Percentiles rank a stretch among this genome's conserved stretches.
These are phyloP conservation scores for Botrytis fabae DNA, from an alignment of 2,329 filamentous ascomycete species.

Conservation along the genomic window DNA sequence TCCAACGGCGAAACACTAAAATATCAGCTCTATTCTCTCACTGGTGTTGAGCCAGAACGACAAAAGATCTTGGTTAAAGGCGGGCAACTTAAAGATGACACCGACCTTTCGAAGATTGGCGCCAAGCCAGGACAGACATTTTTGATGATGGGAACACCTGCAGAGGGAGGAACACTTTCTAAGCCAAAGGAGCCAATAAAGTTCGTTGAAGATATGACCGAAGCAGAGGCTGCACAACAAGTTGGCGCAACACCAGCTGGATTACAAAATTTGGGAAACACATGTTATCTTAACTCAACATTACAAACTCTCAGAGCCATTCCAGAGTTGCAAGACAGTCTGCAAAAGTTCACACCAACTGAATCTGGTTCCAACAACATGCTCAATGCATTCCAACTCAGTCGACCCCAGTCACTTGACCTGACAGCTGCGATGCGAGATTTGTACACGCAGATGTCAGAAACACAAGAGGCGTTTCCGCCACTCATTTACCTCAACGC, in stretches of 20 bases:
- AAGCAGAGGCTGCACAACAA: constrained; percentile 81
- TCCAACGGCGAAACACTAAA: constrained; percentile 93
- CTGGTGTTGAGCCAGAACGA: constrained; percentile 90
- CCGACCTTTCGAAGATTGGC: constrained; percentile 77
- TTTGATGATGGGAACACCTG: constrained; percentile 95
- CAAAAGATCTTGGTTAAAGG: constrained; percentile 97
- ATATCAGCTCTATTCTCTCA: constrained; percentile 91
- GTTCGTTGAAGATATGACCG: constrained; percentile 97
- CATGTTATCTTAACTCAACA: constrained; percentile 97
- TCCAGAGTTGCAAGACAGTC: constrained; percentile 82
- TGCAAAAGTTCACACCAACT: constrained; percentile 60
- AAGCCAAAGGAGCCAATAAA: constrained; percentile 79
- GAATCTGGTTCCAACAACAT: constrained; percentile 32
- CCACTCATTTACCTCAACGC: constrained; percentile 81
- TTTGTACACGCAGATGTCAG: constrained; percentile 84
- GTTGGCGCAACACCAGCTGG: constrained; percentile 86
- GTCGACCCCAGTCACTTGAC: constrained; percentile 49
- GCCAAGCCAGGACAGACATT: constrained; percentile 84
- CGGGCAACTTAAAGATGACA: constrained; percentile 93
- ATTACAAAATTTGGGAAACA: constrained; percentile 90
- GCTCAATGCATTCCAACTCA: constrained; percentile 51
- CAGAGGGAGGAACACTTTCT: constrained; percentile 58
- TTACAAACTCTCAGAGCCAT: constrained; percentile 88
- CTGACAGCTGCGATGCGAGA: constrained; percentile 75
- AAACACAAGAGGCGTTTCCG: constrained; percentile 83